phyloP scores from a whole-genome alignment of 2,329 filamentous ascomycete genomes.

The Tolypocladium album region DNA sequence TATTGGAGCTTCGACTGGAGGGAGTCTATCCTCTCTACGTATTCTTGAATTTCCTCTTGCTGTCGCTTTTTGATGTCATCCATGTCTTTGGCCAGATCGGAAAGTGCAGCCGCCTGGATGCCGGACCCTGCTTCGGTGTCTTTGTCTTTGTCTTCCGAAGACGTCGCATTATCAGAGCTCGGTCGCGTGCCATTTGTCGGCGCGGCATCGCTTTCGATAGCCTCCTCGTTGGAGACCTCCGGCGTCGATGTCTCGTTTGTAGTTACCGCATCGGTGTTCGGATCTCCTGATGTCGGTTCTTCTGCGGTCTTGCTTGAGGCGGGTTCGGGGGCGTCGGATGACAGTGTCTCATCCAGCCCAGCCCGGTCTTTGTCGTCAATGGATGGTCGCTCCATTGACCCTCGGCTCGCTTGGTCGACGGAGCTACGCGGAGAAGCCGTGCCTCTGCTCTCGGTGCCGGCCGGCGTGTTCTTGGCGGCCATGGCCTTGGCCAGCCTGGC shows the following conservation, averaged over 20 bases:
- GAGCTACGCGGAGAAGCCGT: conserved; percentile 23
- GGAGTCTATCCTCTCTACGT: conserved; percentile 84
- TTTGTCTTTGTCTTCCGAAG: neutral
- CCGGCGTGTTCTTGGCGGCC: conserved; percentile 49
- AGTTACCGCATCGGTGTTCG: neutral
- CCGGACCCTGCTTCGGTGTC: neutral
- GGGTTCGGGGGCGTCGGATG: conserved; percentile 1
- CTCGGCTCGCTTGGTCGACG: conserved; percentile 19
- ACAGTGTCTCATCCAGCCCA: conserved; percentile 7
- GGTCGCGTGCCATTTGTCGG: neutral
- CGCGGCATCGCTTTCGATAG: neutral
- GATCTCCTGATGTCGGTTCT: neutral
- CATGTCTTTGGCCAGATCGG: conserved; percentile 8
- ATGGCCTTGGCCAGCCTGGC: conserved; percentile 83
- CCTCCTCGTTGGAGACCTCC: neutral
- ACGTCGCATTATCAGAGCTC: neutral
- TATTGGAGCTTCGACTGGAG: conserved; percentile 87
- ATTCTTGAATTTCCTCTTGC: conserved; percentile 72
- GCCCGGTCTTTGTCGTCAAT: conserved; percentile 12
- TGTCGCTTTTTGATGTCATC: conserved; percentile 27
- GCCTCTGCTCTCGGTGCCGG: conserved; percentile 32
- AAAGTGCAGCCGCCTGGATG: neutral
- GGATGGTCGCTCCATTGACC: conserved; percentile 17
- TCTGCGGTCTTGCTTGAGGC: neutral
- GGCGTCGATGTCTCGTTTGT: neutral